A percentile compares a stretch with the other conserved stretches of the same genome.
phyloP scores from a whole-genome alignment of 2,329 filamentous ascomycete species.

The Colletotrichum cereale region DNA sequence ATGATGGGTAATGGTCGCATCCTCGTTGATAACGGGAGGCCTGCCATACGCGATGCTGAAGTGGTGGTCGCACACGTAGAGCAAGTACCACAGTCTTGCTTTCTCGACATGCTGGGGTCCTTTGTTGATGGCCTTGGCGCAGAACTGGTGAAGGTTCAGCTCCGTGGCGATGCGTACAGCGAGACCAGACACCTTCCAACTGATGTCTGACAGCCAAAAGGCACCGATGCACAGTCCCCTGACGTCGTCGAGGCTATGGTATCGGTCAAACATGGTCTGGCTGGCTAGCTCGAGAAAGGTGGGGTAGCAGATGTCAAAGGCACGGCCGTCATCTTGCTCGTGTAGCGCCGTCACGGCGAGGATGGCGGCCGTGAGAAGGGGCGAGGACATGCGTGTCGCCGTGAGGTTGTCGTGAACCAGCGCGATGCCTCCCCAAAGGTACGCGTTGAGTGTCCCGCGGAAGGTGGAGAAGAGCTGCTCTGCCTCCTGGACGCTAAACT shows the following conservation, averaged over 20 bases:
- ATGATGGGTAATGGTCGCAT: conserved; percentile 67
- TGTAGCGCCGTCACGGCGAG: conserved; percentile 50
- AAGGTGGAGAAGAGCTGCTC: conserved; percentile 47
- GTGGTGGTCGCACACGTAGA: conserved; percentile 76
- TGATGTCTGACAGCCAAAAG: conserved; percentile 72
- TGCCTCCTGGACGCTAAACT: conserved; percentile 45
- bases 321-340: conserved; percentile 53
- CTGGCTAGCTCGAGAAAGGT: conserved; percentile 70
- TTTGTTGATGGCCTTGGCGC: conserved; percentile 59
- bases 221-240: conserved; percentile 72
- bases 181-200: conserved; percentile 69
- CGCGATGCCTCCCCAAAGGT: conserved; percentile 50
- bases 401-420: conserved; percentile 47
- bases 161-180: conserved; percentile 70
- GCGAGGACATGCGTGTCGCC: conserved; percentile 47
- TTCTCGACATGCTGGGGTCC: conserved; percentile 64
- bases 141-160: conserved; percentile 67
- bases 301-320: conserved; percentile 67
- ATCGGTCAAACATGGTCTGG: conserved; percentile 66
- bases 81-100: conserved; percentile 71
- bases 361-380: conserved; percentile 49
- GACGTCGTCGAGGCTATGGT: conserved; percentile 68
- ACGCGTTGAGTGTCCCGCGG: conserved; percentile 48
- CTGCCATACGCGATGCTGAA: conserved; percentile 72
- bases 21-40: conserved; percentile 70